These are phyloP conservation scores for Linnemannia hyalina DNA, from an alignment of 192 early-diverging fungal genomes.

Conservation along the genomic window DNA sequence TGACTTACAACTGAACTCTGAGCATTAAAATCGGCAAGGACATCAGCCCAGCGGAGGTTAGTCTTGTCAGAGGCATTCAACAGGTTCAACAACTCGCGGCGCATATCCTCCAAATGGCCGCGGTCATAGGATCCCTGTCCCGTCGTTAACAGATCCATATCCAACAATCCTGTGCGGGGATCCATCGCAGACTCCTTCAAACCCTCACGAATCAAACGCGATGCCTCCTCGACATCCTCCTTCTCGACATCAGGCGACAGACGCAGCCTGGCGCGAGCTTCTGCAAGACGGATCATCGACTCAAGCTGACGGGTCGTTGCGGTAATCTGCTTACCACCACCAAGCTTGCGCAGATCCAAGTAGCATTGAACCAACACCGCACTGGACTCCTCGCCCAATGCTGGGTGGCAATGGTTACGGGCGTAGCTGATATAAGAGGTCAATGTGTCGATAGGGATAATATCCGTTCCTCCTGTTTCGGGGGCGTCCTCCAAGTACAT, in stretches of 20 bases:
- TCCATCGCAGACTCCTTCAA: slow-evolving; percentile 94
- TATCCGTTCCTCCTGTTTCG: slow-evolving; percentile 56
- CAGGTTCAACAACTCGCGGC: slow-evolving; percentile 62
- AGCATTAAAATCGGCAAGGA: slow-evolving; percentile 62
- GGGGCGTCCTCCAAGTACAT: slow-evolving; percentile 84
- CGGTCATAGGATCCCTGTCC: slow-evolving; percentile 88
- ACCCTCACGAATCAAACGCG: slow-evolving; percentile 88
- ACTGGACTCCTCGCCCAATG: slow-evolving; percentile 82
- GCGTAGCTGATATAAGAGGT: slow-evolving; percentile 96
- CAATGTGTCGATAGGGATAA: slow-evolving; percentile 80
- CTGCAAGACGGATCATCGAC: slow-evolving; percentile 96
- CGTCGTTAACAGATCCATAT: slow-evolving; percentile 92
- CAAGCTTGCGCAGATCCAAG: slow-evolving; percentile 84
- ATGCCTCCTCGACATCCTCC: slow-evolving; percentile 90
- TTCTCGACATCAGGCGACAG: slow-evolving; percentile 80
- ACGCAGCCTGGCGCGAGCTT: slow-evolving; percentile 94
- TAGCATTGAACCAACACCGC: slow-evolving; percentile 84
- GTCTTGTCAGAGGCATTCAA: slow-evolving; percentile 51
- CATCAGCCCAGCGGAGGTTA: slow-evolving; percentile 54
- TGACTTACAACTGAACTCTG: slow-evolving; percentile 62
- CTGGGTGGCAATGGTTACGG: slow-evolving; percentile 78
- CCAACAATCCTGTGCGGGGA: slow-evolving; percentile 92
- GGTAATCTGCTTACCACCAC: slow-evolving; percentile 79
- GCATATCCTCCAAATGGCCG: slow-evolving; percentile 69
- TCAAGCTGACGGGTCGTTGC: slow-evolving; percentile 96